Base-by-base conservation (phyloP, 2,329 filamentous ascomycete genomes). In the Scopulariopsis brevicaulis region DNA sequence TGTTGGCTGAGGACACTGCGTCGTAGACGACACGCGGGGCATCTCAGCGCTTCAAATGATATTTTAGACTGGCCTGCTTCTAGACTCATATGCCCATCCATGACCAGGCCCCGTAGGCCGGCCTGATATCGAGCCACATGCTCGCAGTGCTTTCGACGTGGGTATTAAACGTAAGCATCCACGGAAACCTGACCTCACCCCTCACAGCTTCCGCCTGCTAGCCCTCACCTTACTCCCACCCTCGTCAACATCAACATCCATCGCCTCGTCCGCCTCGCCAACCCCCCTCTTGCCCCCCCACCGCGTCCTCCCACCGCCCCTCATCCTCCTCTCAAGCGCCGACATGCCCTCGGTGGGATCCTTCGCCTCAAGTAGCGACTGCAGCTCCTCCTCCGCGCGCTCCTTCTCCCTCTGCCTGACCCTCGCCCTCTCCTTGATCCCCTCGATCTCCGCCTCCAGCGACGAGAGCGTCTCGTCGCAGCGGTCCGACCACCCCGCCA, bases 401-500 rank as follows among this genome's bases (percentile, higher is more conserved):
- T 73, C 68, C 55, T 78, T 75, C 54, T 80, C 77, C 12, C 69
- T 74, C 48, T 80, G 77, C 18, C 83, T 76, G 54, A 72, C 69
- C 32, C 75, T 71, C 1, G 87, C 86, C 1, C 77, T 74, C 1
- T 71, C 70, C 63, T 82, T 85, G 61, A 96, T 84, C 35, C 71
- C 75, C 15, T 77, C 77, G 58, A 96, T 88, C 69, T 96, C 87
- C 1, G 75, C 74, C 62, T 96, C 90, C 3, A 99, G 81, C 34
- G 87, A 87, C 0, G 72, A 74, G 2, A 96, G 82, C 1, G 90
- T 89, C 3, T 77, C 73, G 6, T 83, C 81, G 74, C 93, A 97
- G 59, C 91, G 84, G n/a, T 72, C 75, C 56, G 87, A 84, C 93
- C 93, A 99, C 58, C 79, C 79, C 34, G 79, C 77, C 12, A 99